Evolutionary conservation across 1,139 yeast species (phyloP).

Genomic region (Citeromyces hawaiiensis): DNA sequence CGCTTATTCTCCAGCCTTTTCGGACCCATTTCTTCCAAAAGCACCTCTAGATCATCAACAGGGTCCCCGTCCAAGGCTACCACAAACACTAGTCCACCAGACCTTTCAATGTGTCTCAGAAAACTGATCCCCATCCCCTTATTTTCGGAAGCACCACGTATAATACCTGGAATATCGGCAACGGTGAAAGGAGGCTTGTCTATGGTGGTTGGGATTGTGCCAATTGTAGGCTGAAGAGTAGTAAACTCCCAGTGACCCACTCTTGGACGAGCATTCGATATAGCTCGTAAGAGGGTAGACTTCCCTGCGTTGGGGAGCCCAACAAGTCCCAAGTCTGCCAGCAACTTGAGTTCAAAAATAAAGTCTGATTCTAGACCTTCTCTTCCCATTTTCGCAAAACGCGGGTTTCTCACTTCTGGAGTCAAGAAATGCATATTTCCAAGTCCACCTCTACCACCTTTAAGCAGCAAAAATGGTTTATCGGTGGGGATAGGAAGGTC

Average conservation of each 20-base stretch:
- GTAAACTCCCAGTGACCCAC: conserved; percentile 98
- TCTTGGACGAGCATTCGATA: conserved; percentile 78
- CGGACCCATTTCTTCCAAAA: conserved; percentile 60
- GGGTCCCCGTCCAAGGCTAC: conserved; percentile 56
- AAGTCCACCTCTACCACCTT: conserved; percentile 89
- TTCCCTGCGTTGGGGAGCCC: conserved; percentile 97
- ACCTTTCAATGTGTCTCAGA: conserved; percentile 81
- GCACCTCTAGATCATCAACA: conserved; percentile 40
- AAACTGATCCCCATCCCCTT: conserved; percentile 93
- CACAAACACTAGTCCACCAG: conserved; percentile 82
- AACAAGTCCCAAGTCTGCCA: conserved; percentile 88
- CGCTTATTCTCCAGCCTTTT: conserved; percentile 43
- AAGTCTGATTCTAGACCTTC: conserved; percentile 53
- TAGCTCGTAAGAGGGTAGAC: conserved; percentile 77
- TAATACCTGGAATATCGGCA: conserved; percentile 95
- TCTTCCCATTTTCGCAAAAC: conserved; percentile 76
- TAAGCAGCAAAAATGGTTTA: conserved; percentile 54
- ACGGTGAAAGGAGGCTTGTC: conserved; percentile 75
- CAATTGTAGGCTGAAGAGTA: conserved; percentile 82
- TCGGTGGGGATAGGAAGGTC: conserved; percentile 57
- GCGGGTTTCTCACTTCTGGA: conserved; percentile 71
- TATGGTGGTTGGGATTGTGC: conserved; percentile 61
- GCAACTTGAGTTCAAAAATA: conserved; percentile 67
- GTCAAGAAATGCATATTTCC: conserved; percentile 95
- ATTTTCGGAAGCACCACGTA: conserved; percentile 72